A percentile compares a stretch with the other conserved stretches of the same genome.
Conservation (phyloP, 1,139 yeast genomes). For the Magnusiomyces sp. region DNA sequence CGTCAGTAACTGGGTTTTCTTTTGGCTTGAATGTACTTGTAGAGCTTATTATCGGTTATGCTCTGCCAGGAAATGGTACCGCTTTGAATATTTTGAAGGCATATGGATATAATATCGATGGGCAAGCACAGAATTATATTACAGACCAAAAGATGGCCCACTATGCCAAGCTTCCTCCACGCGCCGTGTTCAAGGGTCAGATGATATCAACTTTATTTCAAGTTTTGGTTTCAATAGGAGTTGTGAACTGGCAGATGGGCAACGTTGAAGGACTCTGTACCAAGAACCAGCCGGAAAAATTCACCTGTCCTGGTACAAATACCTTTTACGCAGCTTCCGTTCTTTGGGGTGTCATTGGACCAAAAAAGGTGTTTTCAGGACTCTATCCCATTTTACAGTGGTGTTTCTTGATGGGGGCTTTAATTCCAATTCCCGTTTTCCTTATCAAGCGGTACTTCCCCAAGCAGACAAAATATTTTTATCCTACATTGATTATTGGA, state of each 20-base stretch:
- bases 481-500: conserved; percentile 37
- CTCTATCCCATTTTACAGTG: conserved; percentile 40
- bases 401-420: conserved; percentile 47
- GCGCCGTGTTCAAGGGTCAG: conserved; percentile 54
- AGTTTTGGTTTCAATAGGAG: conserved; percentile 42
- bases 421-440: conserved; percentile 37
- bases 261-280: conserved; percentile 43
- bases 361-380: conserved; percentile 42
- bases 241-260: conserved; percentile 45
- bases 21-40: conserved; percentile 49
- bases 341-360: conserved; percentile 58
- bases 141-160: conserved; percentile 53
- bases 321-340: conserved; percentile 31
- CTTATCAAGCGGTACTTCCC: conserved; percentile 29
- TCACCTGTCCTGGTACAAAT: conserved; percentile 34
- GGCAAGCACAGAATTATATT: conserved; percentile 53
- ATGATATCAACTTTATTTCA: conserved; percentile 35
- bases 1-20: conserved; percentile 44
- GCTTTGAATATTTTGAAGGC: conserved; percentile 52
- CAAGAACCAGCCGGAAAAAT: conserved; percentile 31
- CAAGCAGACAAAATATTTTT: conserved; percentile 12
- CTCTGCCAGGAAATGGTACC: conserved; percentile 52
- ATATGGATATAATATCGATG: conserved; percentile 50
- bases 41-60: conserved; percentile 52
- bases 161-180: conserved; percentile 52